phyloP scores from a whole-genome alignment of 2,329 filamentous ascomycete genomes.

The Tolypocladium paradoxum region DNA sequence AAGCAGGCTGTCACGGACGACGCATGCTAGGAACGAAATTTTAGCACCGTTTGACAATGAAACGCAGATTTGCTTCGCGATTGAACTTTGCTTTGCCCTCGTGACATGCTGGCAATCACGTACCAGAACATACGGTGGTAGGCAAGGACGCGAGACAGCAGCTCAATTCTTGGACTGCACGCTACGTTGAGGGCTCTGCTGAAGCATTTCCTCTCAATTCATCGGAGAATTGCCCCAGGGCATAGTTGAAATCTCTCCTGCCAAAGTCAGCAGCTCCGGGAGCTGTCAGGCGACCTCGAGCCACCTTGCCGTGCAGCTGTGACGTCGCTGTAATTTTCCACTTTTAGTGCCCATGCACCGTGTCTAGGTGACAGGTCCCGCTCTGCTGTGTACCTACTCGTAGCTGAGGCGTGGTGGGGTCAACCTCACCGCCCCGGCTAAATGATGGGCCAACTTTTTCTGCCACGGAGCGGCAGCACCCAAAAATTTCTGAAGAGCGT shows the following conservation, averaged over 20 bases:
- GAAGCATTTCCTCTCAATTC: neutral
- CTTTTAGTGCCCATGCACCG: neutral
- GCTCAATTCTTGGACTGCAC: neutral
- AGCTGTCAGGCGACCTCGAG: neutral
- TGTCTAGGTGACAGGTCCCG: no score
- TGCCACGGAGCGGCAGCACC: slow-evolving; percentile 7
- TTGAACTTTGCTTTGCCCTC: neutral
- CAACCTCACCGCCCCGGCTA: slow-evolving; percentile 14
- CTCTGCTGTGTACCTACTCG: neutral
- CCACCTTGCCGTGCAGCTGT: neutral
- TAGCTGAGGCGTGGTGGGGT: slow-evolving; percentile 6
- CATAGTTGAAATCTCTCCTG: neutral
- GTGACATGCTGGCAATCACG: neutral
- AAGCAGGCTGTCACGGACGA: slow-evolving; percentile 16
- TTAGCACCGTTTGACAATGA: slow-evolving; percentile 16
- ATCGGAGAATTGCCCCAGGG: neutral
- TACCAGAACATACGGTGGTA: neutral
- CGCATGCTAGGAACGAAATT: slow-evolving; percentile 10
- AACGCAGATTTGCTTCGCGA: slow-evolving; percentile 12
- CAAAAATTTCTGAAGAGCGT: slow-evolving; percentile 18
- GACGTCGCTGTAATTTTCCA: neutral
- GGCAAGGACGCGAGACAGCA: neutral
- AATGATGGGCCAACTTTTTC: slow-evolving; percentile 14
- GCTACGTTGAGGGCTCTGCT: neutral
- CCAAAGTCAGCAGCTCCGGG: neutral